Evolutionary conservation across 257 asterid species (phyloP).

Genomic region (Ilex asprella): DNA sequence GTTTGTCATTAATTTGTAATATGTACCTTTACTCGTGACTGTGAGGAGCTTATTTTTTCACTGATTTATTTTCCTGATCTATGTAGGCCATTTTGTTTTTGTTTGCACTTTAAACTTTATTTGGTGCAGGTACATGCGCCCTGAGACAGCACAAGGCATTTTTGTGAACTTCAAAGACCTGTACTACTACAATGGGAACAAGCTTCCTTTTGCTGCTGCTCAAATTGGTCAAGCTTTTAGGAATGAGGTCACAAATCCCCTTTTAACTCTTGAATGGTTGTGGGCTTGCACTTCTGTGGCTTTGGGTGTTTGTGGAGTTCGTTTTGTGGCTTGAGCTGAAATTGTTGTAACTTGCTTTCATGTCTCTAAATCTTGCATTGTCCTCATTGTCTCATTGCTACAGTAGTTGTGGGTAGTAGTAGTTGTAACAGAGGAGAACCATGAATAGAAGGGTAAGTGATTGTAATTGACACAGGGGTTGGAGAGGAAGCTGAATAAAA

Average conservation of each 20-base stretch:
- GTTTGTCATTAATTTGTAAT: no score
- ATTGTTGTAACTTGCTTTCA: neutral
- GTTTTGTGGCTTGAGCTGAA: constrained; percentile 1
- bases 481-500: no score
- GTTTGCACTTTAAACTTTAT: constrained; percentile 5
- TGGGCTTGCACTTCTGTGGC: neutral
- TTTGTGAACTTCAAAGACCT: constrained; percentile 5
- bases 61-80: neutral
- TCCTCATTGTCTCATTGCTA: no score
- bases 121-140: no score
- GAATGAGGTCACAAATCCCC: constrained; percentile 10
- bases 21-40: no score
- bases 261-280: no score
- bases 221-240: constrained; percentile 83
- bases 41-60: neutral
- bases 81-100: neutral
- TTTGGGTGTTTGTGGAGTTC: constrained; percentile 1
- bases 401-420: no score
- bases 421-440: no score
- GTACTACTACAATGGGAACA: constrained; percentile 59
- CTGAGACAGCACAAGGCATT: no score
- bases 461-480: no score
- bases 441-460: no score
- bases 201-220: constrained; percentile 76
- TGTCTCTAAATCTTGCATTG: no score